These are phyloP conservation scores for Pleodorina starrii DNA, from an alignment of 139 green algal species.

Conservation along the genomic window DNA sequence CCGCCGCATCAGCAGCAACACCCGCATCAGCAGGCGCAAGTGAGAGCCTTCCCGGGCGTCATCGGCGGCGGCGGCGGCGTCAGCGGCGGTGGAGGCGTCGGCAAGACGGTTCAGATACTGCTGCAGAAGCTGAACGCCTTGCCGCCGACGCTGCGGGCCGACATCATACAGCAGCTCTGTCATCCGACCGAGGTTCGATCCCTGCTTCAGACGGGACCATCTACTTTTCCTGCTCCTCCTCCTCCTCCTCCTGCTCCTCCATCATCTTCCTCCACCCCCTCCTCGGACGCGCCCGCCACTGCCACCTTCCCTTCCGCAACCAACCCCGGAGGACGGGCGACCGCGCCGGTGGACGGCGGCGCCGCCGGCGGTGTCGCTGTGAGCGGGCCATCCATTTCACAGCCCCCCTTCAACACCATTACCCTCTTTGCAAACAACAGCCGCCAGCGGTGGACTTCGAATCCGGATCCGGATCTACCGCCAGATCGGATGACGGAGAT, in stretches of 20 bases:
- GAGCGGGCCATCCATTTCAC: too few relatives aligned
- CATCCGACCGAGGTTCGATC: neutral
- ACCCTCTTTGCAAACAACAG: neutral
- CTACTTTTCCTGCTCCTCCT: too few relatives aligned
- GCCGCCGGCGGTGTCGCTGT: too few relatives aligned
- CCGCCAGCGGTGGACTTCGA: neutral
- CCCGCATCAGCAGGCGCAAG: neutral
- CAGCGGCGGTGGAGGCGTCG: neutral
- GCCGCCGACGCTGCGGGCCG: neutral
- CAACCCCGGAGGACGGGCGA: too few relatives aligned
- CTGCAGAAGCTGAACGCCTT: conserved; percentile 35
- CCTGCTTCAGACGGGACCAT: neutral
- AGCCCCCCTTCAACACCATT: too few relatives aligned
- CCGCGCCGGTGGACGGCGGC: too few relatives aligned
- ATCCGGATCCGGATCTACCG: neutral
- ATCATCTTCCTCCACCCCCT: too few relatives aligned
- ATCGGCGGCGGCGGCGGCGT: neutral
- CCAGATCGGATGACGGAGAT: neutral
- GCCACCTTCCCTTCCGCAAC: too few relatives aligned
- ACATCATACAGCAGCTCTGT: conserved; percentile 31
- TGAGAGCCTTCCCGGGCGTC: neutral
- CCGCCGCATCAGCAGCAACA: neutral
- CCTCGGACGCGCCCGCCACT: too few relatives aligned
- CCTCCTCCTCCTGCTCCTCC: too few relatives aligned
- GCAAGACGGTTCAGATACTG: conserved; percentile 24